Percentiles rank a stretch among this genome's conserved stretches.
Evolutionary conservation across 345 rosid genomes (phyloP).

Genomic region (Gossypium arboreum): DNA sequence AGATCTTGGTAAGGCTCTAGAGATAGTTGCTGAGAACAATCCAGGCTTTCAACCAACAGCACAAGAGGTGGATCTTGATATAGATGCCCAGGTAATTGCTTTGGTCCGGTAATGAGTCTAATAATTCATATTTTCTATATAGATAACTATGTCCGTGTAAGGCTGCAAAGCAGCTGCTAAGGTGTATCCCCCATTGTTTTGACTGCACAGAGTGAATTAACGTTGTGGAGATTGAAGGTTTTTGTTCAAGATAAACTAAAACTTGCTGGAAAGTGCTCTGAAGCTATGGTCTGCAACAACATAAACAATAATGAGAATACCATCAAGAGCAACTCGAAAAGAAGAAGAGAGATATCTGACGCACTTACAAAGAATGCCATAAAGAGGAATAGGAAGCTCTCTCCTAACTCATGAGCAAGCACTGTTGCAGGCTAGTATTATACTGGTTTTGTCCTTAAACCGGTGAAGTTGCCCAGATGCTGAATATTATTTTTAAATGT

Average conservation of each 20-base stretch:
- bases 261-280: constrained; percentile 38
- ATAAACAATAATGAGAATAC: constrained; percentile 25
- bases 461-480: constrained; percentile 1
- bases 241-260: constrained; percentile 62
- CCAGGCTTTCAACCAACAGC: constrained; percentile 60
- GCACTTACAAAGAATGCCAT: constrained; percentile 41
- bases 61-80: constrained; percentile 68
- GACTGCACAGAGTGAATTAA: constrained; percentile 46
- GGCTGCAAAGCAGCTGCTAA: neutral
- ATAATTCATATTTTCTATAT: neutral
- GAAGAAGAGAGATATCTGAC: constrained; percentile 49
- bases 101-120: neutral
- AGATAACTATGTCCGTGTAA: neutral
- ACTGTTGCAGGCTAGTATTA: neutral
- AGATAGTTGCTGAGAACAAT: constrained; percentile 67
- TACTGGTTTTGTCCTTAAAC: neutral
- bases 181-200: neutral
- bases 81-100: constrained; percentile 57
- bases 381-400: constrained; percentile 47
- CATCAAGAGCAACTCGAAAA: constrained; percentile 39
- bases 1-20: constrained; percentile 59
- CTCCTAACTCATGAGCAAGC: constrained; percentile 14
- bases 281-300: constrained; percentile 35
- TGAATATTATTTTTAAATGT: neutral
- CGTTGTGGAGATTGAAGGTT: constrained; percentile 71